Evolutionary conservation across 495 filamentous ascomycete species (phyloP).

Genomic region (Trichoderma parareesei): DNA sequence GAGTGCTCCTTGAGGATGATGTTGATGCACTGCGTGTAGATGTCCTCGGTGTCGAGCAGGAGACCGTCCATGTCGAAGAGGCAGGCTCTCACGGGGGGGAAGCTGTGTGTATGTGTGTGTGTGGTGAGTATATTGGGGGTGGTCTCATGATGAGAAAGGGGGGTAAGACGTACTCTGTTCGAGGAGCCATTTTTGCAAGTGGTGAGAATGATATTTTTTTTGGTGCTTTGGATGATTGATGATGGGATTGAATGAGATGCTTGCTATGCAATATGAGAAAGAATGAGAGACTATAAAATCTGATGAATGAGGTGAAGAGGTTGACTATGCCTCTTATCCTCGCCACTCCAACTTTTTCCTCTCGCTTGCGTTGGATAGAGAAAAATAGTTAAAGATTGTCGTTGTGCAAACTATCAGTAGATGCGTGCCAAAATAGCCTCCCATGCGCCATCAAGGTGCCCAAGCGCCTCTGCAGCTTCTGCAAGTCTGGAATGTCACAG

Average conservation of each 20-base stretch:
- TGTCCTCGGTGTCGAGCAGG: conserved; percentile 87
- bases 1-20: conserved; percentile 65
- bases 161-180: conserved; percentile 31
- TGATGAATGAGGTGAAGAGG: neutral
- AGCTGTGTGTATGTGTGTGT: conserved; percentile 30
- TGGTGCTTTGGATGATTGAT: neutral
- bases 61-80: conserved; percentile 99
- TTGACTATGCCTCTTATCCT: neutral
- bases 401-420: no score
- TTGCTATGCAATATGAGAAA: neutral
- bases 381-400: neutral
- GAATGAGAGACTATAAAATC: neutral
- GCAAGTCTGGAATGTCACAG: no score
- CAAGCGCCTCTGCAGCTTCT: no score
- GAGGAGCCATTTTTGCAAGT: conserved; percentile 28
- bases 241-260: no score
- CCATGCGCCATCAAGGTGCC: no score
- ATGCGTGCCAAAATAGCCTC: no score
- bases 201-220: neutral
- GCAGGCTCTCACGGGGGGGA: conserved; percentile 78
- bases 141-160: conserved; percentile 14
- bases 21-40: conserved; percentile 80
- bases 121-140: conserved; percentile 1
- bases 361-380: neutral
- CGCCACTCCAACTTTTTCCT: neutral